Conservation (phyloP, 176 grass and related monocot genomes). For the Hyparrhenia diplandra region DNA sequence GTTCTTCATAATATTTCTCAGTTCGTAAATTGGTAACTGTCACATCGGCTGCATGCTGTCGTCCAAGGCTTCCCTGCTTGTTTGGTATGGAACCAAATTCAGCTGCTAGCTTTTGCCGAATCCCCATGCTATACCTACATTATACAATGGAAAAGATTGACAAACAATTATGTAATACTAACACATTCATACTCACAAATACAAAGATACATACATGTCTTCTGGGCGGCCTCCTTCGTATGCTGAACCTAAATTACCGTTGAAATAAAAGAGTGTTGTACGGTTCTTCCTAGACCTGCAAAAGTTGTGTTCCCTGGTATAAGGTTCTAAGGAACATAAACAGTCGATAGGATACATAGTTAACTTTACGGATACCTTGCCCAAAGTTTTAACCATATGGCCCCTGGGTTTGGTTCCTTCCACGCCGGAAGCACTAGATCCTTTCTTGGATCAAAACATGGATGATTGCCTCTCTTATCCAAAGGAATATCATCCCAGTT, state of each 20-base stretch:
- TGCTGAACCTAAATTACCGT: constrained; percentile 90
- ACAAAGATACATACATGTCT: constrained; percentile 59
- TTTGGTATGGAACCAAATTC: constrained; percentile 85
- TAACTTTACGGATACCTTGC: constrained; percentile 49
- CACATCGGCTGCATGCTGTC: constrained; percentile 58
- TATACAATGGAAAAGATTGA: constrained; percentile 28
- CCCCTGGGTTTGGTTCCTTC: constrained; percentile 79
- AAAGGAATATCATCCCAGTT: constrained; percentile 87
- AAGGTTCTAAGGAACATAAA: constrained; percentile 18
- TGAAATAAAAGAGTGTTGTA: constrained; percentile 92
- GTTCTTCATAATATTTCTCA: constrained; percentile 70
- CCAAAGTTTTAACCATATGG: constrained; percentile 89
- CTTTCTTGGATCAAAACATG: constrained; percentile 89
- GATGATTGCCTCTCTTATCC: constrained; percentile 71
- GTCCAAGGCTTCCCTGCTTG: constrained; percentile 78
- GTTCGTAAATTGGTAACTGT: constrained; percentile 68
- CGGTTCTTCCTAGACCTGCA: constrained; percentile 66
- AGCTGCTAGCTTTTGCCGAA: constrained; percentile 79
- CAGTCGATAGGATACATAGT: neutral
- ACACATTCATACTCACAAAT: constrained; percentile 19
- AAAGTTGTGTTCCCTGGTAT: neutral
- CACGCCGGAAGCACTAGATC: constrained; percentile 93
- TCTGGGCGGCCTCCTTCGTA: constrained; percentile 80
- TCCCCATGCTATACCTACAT: constrained; percentile 93
- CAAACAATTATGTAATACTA: constrained; percentile 7